These are phyloP conservation scores for Eugenia klotzschiana DNA, from an alignment of 441 rosid genomes.

Conservation along the genomic window DNA sequence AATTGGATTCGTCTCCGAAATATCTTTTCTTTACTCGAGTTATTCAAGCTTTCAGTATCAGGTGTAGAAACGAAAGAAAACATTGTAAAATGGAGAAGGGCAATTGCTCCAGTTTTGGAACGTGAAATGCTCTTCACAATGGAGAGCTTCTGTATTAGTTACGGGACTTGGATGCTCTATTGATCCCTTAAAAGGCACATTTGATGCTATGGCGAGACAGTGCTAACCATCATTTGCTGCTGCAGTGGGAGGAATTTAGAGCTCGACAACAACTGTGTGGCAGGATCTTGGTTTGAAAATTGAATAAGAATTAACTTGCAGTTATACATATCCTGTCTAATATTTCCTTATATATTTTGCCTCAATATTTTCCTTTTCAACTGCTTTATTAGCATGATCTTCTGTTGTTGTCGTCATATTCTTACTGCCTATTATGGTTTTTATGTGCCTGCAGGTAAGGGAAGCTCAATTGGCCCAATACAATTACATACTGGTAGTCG, in stretches of 20 bases:
- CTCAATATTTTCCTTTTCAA: background rate
- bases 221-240: background rate
- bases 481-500: slow-evolving; percentile 88
- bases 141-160: background rate
- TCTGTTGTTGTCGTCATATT: background rate
- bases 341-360: background rate
- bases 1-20: background rate
- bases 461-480: slow-evolving; percentile 96
- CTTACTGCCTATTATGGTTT: background rate
- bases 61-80: background rate
- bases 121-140: background rate
- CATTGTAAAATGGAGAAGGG: background rate
- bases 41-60: background rate
- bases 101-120: background rate
- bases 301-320: background rate
- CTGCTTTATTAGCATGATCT: background rate
- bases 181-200: background rate
- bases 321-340: background rate
- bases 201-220: background rate
- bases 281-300: background rate
- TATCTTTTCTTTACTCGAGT: background rate
- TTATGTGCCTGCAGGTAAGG: slow-evolving; percentile 40
- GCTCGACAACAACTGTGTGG: background rate
- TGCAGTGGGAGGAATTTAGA: background rate
- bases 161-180: background rate